These are phyloP conservation scores for Blastobotrys mokoenaii DNA, from an alignment of 805 yeast species.

Conservation along the genomic window DNA sequence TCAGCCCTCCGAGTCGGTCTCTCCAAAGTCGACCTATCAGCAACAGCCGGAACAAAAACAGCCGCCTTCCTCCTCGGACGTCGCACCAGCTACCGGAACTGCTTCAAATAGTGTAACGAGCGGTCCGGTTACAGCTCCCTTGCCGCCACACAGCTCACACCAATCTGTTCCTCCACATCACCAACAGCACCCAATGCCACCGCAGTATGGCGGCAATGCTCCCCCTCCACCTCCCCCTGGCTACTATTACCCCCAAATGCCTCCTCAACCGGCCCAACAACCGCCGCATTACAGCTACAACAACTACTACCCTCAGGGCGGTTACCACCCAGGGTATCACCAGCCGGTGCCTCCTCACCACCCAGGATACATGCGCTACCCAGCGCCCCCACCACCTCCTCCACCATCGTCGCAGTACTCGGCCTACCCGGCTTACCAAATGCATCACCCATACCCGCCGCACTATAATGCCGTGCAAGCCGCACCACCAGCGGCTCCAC, in stretches of 20 bases:
- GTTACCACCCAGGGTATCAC: not conserved
- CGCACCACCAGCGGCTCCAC: constrained; percentile 3
- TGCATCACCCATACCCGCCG: not conserved
- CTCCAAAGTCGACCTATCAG: too few species aligned
- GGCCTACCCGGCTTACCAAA: too few species aligned
- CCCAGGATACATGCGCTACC: not conserved
- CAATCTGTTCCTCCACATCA: constrained; percentile 5
- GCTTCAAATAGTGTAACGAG: too few species aligned
- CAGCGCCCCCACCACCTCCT: constrained; percentile 1
- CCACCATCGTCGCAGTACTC: too few species aligned
- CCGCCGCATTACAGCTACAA: not conserved
- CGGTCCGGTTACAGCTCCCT: too few species aligned
- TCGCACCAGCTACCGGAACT: too few species aligned
- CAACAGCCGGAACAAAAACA: too few species aligned
- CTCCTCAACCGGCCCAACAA: not conserved
- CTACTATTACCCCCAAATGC: not conserved
- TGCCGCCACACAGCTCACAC: too few species aligned
- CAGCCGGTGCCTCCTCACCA: not conserved
- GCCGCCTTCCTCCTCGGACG: too few species aligned
- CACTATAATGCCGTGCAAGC: too few species aligned
- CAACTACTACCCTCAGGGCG: not conserved
- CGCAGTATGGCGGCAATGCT: too few species aligned
- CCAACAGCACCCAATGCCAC: constrained; percentile 1
- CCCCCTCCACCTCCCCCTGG: not conserved
- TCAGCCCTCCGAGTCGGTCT: too few species aligned